phyloP scores from a whole-genome alignment of 345 rosid species.

The Eucalyptus shirleyi region DNA sequence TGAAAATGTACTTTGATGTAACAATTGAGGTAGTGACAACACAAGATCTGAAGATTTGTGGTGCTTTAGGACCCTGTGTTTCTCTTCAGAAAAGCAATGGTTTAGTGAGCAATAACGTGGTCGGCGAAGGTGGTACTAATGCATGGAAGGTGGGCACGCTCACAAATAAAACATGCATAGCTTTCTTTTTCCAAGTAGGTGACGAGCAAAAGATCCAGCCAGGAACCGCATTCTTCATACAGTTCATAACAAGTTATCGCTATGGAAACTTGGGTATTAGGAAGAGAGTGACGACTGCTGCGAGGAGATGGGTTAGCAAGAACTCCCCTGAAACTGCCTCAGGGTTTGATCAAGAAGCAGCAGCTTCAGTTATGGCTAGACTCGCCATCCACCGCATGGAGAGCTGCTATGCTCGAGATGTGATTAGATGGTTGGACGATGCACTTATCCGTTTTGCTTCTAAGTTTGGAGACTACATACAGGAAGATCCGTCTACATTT shows the following conservation, averaged over 20 bases:
- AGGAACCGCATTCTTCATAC: constrained; percentile 81
- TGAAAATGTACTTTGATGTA: constrained; percentile 85
- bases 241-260: constrained; percentile 74
- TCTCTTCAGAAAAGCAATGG: constrained; percentile 53
- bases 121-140: constrained; percentile 77
- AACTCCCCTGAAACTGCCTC: constrained; percentile 63
- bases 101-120: constrained; percentile 57
- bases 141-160: constrained; percentile 73
- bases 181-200: constrained; percentile 71
- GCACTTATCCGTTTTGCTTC: constrained; percentile 66
- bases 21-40: constrained; percentile 80
- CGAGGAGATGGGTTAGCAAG: constrained; percentile 87
- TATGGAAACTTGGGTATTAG: constrained; percentile 53
- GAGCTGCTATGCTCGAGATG: constrained; percentile 63
- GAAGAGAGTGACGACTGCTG: constrained; percentile 86
- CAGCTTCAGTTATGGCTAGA: constrained; percentile 90
- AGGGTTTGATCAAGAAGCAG: constrained; percentile 97
- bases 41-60: constrained; percentile 64
- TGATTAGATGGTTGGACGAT: constrained; percentile 87
- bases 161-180: constrained; percentile 67
- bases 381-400: constrained; percentile 77
- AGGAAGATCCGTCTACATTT: constrained; percentile 91
- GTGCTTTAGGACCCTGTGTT: constrained; percentile 93
- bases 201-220: constrained; percentile 58
- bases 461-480: constrained; percentile 78